phyloP scores from a whole-genome alignment of 1,139 yeast genomes.

The Scheffersomyces lignicola region DNA sequence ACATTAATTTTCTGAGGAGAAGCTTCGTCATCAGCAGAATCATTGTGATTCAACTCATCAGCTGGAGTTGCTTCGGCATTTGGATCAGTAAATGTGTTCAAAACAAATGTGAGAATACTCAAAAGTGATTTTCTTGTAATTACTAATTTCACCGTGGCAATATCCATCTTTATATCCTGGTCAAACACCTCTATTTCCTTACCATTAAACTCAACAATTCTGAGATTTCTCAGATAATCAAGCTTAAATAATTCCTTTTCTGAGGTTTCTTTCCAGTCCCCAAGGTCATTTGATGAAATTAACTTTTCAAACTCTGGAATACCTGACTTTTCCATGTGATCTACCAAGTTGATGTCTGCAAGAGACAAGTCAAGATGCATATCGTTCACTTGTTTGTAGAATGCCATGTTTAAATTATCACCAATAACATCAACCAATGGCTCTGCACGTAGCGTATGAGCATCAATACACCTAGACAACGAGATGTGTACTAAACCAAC shows the following conservation, averaged over 20 bases:
- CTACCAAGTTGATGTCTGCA: constrained; percentile 68
- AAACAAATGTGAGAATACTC: constrained; percentile 74
- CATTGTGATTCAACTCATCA: constrained; percentile 66
- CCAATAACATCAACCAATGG: constrained; percentile 74
- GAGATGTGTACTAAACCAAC: constrained; percentile 65
- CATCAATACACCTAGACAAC: constrained; percentile 66
- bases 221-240: constrained; percentile 55
- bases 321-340: constrained; percentile 67
- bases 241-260: constrained; percentile 59
- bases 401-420: constrained; percentile 59
- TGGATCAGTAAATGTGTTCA: constrained; percentile 87
- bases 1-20: constrained; percentile 77
- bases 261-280: constrained; percentile 27
- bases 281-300: constrained; percentile 63
- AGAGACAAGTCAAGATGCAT: constrained; percentile 69
- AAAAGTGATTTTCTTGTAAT: constrained; percentile 76
- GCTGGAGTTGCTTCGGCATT: constrained; percentile 68
- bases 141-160: constrained; percentile 79
- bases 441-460: constrained; percentile 60
- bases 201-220: constrained; percentile 60
- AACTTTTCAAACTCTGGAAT: constrained; percentile 66
- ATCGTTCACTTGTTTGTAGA: constrained; percentile 57
- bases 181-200: constrained; percentile 71
- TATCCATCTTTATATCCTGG: constrained; percentile 69
- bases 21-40: constrained; percentile 49